Evolutionary conservation across 148 eudicot genomes (phyloP).

Genomic region (Arctostaphylos glauca): DNA sequence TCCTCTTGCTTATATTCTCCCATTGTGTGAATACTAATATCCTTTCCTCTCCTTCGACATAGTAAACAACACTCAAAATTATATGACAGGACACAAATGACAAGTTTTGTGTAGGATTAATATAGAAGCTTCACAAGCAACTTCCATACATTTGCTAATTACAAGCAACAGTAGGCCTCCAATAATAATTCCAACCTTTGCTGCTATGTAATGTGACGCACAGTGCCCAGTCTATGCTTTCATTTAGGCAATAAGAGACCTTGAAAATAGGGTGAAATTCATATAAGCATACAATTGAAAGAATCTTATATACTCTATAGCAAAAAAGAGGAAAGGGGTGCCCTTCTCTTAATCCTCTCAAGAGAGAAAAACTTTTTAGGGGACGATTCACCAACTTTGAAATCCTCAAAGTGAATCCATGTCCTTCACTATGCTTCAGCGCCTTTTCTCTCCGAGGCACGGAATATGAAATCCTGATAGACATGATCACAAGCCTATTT

Average conservation of each 20-base stretch:
- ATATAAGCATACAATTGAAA: neutral
- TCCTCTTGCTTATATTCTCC: neutral
- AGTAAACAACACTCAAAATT: neutral
- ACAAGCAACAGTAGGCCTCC: slow-evolving; percentile 7
- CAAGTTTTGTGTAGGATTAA: neutral
- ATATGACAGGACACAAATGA: slow-evolving; percentile 4
- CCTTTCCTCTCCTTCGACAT: neutral
- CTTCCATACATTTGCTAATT: neutral
- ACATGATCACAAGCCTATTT: neutral
- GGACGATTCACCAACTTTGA: neutral
- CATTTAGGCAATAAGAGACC: neutral
- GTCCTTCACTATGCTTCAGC: neutral
- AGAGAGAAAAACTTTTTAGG: neutral
- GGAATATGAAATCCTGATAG: neutral
- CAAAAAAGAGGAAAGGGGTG: neutral
- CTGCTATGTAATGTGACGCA: neutral
- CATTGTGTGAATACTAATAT: neutral
- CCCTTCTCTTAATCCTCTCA: neutral
- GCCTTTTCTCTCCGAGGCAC: neutral
- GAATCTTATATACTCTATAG: neutral
- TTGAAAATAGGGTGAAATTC: neutral
- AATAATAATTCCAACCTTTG: neutral
- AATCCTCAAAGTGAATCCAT: neutral
- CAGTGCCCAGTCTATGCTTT: neutral
- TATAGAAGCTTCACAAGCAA: neutral